A percentile compares a stretch with the other conserved stretches of the same genome.
phyloP scores from a whole-genome alignment of 2,329 filamentous ascomycete species.

The Rutstroemia sp. region DNA sequence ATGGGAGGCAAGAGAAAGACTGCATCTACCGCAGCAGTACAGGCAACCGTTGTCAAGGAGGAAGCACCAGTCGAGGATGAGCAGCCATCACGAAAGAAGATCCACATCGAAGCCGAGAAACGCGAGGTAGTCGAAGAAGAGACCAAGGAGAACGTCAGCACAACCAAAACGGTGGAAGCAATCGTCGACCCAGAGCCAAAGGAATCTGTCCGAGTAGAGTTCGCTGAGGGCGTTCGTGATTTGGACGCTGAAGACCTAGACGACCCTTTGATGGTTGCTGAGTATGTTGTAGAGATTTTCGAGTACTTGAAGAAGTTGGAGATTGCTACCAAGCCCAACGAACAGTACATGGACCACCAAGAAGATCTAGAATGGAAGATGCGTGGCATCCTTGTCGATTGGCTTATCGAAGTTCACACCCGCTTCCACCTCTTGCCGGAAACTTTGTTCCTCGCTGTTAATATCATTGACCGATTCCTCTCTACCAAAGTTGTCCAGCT shows the following conservation, averaged over 20 bases:
- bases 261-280: constrained; percentile 95
- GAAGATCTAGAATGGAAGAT: constrained; percentile 98
- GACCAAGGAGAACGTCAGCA: constrained; percentile 26
- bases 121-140: constrained; percentile 31
- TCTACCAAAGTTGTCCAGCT: constrained; percentile 93
- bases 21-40: constrained; percentile 39
- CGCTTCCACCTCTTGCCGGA: constrained; percentile 93
- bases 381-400: constrained; percentile 92
- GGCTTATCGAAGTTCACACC: constrained; percentile 97
- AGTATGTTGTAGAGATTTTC: constrained; percentile 96
- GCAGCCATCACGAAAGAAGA: constrained; percentile 63
- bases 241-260: constrained; percentile 83
- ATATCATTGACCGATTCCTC: constrained; percentile 97
- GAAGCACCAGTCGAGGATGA: constrained; percentile 53
- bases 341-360: constrained; percentile 91
- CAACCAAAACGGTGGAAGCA: constrained; percentile 21
- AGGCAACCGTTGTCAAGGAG: constrained; percentile 51
- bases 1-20: constrained; percentile 64
- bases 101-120: constrained; percentile 48
- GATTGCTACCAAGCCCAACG: constrained; percentile 72
- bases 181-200: constrained; percentile 24
- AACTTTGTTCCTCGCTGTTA: constrained; percentile 93
- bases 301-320: constrained; percentile 90
- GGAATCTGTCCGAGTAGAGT: constrained; percentile 21
- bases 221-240: constrained; percentile 45